Evolutionary conservation across 2,329 filamentous ascomycete genomes (phyloP).

Genomic region (Fusarium camptoceras): DNA sequence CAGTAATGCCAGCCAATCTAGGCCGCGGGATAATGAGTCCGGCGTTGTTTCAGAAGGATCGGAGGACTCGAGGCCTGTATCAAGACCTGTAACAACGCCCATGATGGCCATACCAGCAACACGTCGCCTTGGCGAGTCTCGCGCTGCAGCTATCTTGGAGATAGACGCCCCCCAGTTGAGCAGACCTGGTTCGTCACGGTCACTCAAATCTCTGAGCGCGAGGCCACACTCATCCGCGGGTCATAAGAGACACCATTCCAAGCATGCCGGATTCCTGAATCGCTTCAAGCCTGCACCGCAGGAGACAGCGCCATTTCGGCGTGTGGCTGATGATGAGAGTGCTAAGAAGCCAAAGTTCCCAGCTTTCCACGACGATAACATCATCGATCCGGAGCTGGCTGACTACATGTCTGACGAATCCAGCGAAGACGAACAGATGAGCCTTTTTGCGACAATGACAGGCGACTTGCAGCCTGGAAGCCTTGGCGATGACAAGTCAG

Average conservation of each 20-base stretch:
- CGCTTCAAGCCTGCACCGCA: conserved; percentile 78
- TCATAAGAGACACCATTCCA: conserved; percentile 88
- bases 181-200: conserved; percentile 93
- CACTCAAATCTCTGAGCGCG: conserved; percentile 79
- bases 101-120: conserved; percentile 79
- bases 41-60: conserved; percentile 56
- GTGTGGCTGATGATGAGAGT: conserved; percentile 73
- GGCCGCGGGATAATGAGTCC: conserved; percentile 55
- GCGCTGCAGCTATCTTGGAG: conserved; percentile 89
- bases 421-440: conserved; percentile 91
- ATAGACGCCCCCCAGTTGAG: conserved; percentile 86
- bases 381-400: conserved; percentile 95
- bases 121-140: conserved; percentile 76
- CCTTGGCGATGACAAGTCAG: conserved; percentile 79
- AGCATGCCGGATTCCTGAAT: conserved; percentile 81
- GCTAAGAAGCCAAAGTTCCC: conserved; percentile 76
- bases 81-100: conserved; percentile 70
- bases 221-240: conserved; percentile 79
- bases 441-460: conserved; percentile 82
- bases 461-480: conserved; percentile 73
- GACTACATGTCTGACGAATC: conserved; percentile 97
- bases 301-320: conserved; percentile 89
- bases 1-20: conserved; percentile 46
- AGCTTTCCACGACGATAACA: conserved; percentile 98
- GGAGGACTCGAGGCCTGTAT: conserved; percentile 65